phyloP scores from a whole-genome alignment of 2,329 filamentous ascomycete genomes.

The Cladosporium phlei region DNA sequence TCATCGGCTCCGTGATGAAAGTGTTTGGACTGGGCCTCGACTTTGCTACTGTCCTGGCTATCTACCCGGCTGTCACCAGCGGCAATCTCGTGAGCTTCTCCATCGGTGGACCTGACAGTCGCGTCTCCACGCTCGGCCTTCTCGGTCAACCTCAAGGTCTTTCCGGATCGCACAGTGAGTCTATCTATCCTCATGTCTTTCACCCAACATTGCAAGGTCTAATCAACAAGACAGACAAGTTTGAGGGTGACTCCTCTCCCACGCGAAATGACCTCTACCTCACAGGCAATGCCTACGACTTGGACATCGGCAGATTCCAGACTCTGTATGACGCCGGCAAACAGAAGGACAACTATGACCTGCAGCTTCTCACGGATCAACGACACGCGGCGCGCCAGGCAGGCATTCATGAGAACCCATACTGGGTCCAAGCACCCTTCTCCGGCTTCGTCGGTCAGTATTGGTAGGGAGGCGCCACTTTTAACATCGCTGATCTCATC shows the following conservation, averaged over 20 bases:
- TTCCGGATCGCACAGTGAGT: constrained; percentile 18
- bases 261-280: constrained; percentile 30
- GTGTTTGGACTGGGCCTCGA: constrained; percentile 29
- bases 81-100: constrained; percentile 27
- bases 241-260: constrained; percentile 33
- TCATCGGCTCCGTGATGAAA: constrained; percentile 26
- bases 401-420: constrained; percentile 23
- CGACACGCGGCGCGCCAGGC: constrained; percentile 26
- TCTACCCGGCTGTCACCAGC: constrained; percentile 32
- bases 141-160: constrained; percentile 21
- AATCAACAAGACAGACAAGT: constrained; percentile 34
- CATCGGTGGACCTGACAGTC: constrained; percentile 23
- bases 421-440: constrained; percentile 23
- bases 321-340: constrained; percentile 24
- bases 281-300: constrained; percentile 21
- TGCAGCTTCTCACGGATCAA: constrained; percentile 27
- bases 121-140: neutral
- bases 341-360: constrained; percentile 29
- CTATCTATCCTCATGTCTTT: too few species aligned
- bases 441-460: constrained; percentile 23
- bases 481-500: constrained; percentile 6
- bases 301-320: constrained; percentile 22
- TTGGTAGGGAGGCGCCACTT: constrained; percentile 12
- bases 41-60: constrained; percentile 29
- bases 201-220: too few species aligned